A percentile compares a stretch with the other conserved stretches of the same genome.
phyloP scores from a whole-genome alignment of 2,329 filamentous ascomycete species.

The Basipetospora sp. region DNA sequence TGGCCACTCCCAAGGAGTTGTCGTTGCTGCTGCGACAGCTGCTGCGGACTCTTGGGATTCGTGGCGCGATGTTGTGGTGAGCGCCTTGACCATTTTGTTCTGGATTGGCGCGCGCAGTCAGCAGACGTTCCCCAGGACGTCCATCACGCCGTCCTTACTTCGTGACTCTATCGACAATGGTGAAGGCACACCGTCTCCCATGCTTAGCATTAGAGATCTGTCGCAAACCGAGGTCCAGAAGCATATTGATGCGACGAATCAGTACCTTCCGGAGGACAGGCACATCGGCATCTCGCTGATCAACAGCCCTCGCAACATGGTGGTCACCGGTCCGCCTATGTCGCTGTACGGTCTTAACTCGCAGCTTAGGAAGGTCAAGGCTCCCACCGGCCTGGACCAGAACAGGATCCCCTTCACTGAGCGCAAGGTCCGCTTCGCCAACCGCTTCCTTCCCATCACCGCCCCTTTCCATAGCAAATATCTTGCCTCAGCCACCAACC shows the following conservation, averaged over 20 bases:
- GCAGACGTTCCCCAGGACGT: conserved; percentile 91
- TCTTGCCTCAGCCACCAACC: conserved; percentile 62
- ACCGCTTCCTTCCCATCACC: conserved; percentile 93
- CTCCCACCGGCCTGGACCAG: conserved; percentile 91
- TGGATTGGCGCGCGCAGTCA: conserved; percentile 97
- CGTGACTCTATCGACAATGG: conserved; percentile 89
- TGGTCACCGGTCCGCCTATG: conserved; percentile 88
- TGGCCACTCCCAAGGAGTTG: conserved; percentile 90
- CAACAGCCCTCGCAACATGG: conserved; percentile 93
- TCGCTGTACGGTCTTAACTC: conserved; percentile 93
- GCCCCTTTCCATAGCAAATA: conserved; percentile 98
- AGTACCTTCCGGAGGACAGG: conserved; percentile 81
- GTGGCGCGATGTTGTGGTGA: conserved; percentile 64
- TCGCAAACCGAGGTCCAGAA: conserved; percentile 79
- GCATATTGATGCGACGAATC: conserved; percentile 91
- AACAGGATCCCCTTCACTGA: conserved; percentile 87
- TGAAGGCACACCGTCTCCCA: conserved; percentile 89
- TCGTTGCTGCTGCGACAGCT: conserved; percentile 82
- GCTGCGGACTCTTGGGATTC: conserved; percentile 87
- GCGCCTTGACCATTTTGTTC: conserved; percentile 84
- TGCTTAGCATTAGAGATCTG: conserved; percentile 93
- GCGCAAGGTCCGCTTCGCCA: conserved; percentile 89
- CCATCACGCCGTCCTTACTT: conserved; percentile 75
- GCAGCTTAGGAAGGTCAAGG: conserved; percentile 90
- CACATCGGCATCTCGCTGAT: conserved; percentile 91